These are phyloP conservation scores for Dactylellina parvicollis DNA, from an alignment of 2,329 filamentous ascomycete species.

Conservation along the genomic window DNA sequence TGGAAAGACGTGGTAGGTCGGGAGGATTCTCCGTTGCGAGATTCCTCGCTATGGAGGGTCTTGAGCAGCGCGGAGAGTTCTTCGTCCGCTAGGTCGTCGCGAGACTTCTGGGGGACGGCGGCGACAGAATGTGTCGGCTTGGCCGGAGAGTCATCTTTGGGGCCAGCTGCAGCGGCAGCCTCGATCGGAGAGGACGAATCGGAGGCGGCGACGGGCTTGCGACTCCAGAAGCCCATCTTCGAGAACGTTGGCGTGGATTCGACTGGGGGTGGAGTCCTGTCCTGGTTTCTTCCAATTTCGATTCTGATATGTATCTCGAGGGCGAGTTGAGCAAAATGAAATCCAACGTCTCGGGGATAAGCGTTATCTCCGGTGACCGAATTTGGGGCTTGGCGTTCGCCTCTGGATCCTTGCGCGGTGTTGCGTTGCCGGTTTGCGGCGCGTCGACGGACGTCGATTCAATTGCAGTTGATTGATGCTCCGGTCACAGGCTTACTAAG, in stretches of 20 bases:
- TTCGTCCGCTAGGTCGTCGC: constrained; percentile 56
- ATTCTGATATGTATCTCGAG: not conserved
- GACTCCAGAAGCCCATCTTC: constrained; percentile 46
- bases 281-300: not conserved
- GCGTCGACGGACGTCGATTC: constrained; percentile 17
- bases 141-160: constrained; percentile 3
- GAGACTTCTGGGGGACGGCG: constrained; percentile 22
- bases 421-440: constrained; percentile 12
- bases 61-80: constrained; percentile 56
- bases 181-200: constrained; percentile 38
- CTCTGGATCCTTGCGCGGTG: constrained; percentile 20
- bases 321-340: not conserved
- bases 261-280: not conserved
- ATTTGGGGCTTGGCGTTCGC: constrained; percentile 19
- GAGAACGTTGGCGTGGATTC: not conserved
- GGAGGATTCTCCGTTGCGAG: constrained; percentile 1
- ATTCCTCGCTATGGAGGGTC: constrained; percentile 34
- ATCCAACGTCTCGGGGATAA: constrained; percentile 32
- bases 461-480: not conserved
- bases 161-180: constrained; percentile 14
- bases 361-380: constrained; percentile 27
- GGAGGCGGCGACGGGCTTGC: constrained; percentile 39
- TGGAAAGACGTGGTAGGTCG: constrained; percentile 64
- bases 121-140: not conserved
- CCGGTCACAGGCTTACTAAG: not conserved